These are phyloP conservation scores for Aspergillus clavatus DNA, from an alignment of 2,329 filamentous ascomycete species.

Conservation along the genomic window DNA sequence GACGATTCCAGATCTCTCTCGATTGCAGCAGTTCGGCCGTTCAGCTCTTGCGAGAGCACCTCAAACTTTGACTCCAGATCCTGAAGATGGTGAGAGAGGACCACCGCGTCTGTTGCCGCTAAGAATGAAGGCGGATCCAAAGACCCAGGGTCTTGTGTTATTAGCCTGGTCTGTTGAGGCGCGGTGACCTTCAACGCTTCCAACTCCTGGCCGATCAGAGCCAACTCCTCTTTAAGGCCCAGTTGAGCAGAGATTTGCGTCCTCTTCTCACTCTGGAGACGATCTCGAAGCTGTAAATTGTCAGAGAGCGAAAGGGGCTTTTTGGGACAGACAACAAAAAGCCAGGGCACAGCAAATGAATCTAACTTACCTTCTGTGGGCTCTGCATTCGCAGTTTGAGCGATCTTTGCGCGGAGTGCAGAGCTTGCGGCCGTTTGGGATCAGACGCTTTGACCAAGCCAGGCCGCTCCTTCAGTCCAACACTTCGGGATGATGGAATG, in stretches of 20 bases:
- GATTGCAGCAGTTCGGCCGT: constrained; percentile 58
- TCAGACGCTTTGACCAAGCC: constrained; percentile 29
- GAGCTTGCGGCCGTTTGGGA: constrained; percentile 38
- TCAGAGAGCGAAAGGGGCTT: constrained; percentile 6
- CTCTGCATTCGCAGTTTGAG: constrained; percentile 66
- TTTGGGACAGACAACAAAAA: too few species aligned
- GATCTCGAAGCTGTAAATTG: constrained; percentile 58
- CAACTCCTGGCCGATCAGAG: constrained; percentile 76
- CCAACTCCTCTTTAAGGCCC: constrained; percentile 68
- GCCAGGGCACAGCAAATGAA: too few species aligned
- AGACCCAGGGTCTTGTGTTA: constrained; percentile 25
- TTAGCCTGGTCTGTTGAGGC: constrained; percentile 32
- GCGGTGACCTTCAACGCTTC: constrained; percentile 41
- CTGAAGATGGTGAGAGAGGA: constrained; percentile 50
- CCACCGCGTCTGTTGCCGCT: constrained; percentile 17
- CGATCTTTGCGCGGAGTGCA: constrained; percentile 64
- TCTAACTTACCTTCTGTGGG: constrained; percentile 49
- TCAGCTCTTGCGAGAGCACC: constrained; percentile 54
- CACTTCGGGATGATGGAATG: constrained; percentile 45
- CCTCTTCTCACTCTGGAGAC: constrained; percentile 75
- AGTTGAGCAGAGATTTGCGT: constrained; percentile 66
- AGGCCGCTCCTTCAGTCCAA: constrained; percentile 33
- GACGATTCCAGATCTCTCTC: constrained; percentile 67
- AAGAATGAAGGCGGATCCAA: constrained; percentile 11
- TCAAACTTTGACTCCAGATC: constrained; percentile 66